phyloP scores from a whole-genome alignment of 208 protist genomes.

The Porcisia hertigi region DNA sequence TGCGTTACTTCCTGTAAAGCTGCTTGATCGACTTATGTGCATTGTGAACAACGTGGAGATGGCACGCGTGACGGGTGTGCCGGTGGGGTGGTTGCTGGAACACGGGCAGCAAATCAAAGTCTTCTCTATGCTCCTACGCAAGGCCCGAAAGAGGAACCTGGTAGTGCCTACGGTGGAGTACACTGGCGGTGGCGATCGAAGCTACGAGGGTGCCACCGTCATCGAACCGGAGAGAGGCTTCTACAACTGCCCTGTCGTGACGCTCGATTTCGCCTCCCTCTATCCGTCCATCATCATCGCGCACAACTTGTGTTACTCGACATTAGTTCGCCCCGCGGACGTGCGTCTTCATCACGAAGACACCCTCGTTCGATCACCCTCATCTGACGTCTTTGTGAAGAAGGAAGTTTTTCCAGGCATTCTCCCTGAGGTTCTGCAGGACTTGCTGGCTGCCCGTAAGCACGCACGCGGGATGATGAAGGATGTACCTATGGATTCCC shows the following conservation, averaged over 20 bases:
- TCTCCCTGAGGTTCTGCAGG: constrained; percentile 85
- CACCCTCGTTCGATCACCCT: constrained; percentile 71
- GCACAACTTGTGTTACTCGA: constrained; percentile 99
- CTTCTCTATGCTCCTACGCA: constrained; percentile 92
- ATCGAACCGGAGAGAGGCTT: constrained; percentile 97
- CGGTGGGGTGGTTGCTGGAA: constrained; percentile 95
- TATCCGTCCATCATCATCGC: constrained; percentile 99
- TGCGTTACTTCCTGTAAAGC: constrained; percentile 93
- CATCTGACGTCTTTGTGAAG: constrained; percentile 81
- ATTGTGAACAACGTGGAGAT: constrained; percentile 99
- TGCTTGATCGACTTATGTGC: constrained; percentile 99
- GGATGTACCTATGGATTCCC: constrained; percentile 70
- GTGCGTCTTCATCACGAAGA: constrained; percentile 90
- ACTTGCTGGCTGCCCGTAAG: constrained; percentile 80
- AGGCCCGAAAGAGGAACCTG: constrained; percentile 76
- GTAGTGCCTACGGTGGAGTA: constrained; percentile 85
- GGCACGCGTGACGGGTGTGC: constrained; percentile 99
- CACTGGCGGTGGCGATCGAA: constrained; percentile 51
- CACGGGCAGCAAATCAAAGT: constrained; percentile 99
- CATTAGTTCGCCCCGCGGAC: constrained; percentile 62
- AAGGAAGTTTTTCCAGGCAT: constrained; percentile 76
- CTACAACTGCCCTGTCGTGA: constrained; percentile 98
- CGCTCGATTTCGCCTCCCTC: constrained; percentile 99
- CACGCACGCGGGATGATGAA: constrained; percentile 84
- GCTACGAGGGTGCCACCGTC: constrained; percentile 98